These are phyloP conservation scores for Solanum appendiculatum DNA, from an alignment of 257 asterid genomes.

Conservation along the genomic window DNA sequence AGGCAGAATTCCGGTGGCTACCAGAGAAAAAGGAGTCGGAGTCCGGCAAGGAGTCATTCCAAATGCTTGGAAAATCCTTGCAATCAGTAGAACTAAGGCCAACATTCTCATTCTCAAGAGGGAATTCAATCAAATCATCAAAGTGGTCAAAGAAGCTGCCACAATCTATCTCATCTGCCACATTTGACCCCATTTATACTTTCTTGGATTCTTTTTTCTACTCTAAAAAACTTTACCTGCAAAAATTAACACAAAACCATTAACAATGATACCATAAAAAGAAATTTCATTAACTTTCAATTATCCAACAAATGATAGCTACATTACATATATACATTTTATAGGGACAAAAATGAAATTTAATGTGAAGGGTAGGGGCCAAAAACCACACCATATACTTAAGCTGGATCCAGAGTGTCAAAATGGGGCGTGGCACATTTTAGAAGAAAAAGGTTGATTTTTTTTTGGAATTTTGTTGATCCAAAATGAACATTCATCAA, in stretches of 20 bases:
- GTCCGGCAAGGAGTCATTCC: slow-evolving; percentile 55
- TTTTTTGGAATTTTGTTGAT: slow-evolving; percentile 21
- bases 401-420: background rate
- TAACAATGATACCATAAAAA: background rate
- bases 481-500: background rate
- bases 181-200: slow-evolving; percentile 47
- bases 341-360: background rate
- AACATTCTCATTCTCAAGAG: slow-evolving; percentile 52
- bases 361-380: background rate
- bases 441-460: background rate
- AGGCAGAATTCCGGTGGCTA: slow-evolving; percentile 21
- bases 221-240: slow-evolving; percentile 8
- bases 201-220: background rate
- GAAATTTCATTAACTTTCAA: background rate
- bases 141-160: slow-evolving; percentile 83
- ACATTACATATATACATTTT: background rate
- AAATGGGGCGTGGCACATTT: background rate
- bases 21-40: slow-evolving; percentile 44
- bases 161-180: slow-evolving; percentile 65
- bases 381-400: background rate
- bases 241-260: background rate
- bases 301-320: background rate
- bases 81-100: slow-evolving; percentile 43
- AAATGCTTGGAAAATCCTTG: slow-evolving; percentile 52
- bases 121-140: slow-evolving; percentile 87